These are phyloP conservation scores for Suhomyces sp. DNA, from an alignment of 805 yeast genomes.

Conservation along the genomic window DNA sequence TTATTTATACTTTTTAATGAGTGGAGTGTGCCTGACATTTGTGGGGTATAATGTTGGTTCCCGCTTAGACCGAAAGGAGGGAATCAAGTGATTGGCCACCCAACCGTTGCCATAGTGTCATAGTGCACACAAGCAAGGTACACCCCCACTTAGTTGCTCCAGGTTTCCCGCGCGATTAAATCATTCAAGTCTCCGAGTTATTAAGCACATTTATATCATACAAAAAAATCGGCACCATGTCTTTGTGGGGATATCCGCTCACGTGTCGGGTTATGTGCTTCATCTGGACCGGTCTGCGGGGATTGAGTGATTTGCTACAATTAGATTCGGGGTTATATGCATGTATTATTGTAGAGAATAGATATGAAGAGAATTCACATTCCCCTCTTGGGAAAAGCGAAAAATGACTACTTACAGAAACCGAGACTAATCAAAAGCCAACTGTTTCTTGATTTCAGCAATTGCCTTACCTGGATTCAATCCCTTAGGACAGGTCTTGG, in stretches of 20 bases:
- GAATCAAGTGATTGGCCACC: neutral
- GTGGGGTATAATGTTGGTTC: neutral
- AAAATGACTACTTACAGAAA: neutral
- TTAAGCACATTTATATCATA: neutral
- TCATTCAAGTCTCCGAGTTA: neutral
- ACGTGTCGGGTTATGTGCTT: neutral
- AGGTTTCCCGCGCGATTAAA: neutral
- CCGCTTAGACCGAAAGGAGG: neutral
- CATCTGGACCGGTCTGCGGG: neutral
- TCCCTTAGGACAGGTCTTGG: conserved; percentile 97
- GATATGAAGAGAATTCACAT: neutral
- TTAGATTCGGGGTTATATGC: neutral
- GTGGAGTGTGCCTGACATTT: neutral
- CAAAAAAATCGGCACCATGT: neutral
- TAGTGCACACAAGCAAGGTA: neutral
- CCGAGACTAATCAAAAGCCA: conserved; percentile 62
- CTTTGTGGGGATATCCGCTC: neutral
- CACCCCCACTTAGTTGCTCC: neutral
- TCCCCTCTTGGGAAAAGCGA: neutral
- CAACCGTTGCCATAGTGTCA: neutral
- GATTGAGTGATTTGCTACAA: neutral
- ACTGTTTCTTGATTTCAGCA: conserved; percentile 92
- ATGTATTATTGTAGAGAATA: neutral
- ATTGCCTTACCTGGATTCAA: conserved; percentile 97
- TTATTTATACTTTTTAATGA: neutral